Evolutionary conservation across 257 asterid genomes (phyloP).

Genomic region (Handroanthus guayacan): DNA sequence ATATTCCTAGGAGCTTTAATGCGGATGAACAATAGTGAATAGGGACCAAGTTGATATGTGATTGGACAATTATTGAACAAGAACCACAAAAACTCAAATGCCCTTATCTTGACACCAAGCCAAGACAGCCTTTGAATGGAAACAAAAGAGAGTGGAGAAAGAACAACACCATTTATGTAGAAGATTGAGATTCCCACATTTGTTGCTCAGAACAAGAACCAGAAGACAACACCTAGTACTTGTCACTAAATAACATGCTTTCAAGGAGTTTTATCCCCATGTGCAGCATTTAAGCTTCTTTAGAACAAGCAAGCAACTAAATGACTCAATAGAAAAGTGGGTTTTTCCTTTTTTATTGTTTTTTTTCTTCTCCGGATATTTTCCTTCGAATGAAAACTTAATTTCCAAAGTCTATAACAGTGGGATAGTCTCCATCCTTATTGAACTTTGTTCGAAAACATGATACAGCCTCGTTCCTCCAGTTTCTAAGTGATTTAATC

Average conservation of each 20-base stretch:
- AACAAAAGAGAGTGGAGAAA: background rate
- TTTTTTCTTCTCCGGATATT: no score
- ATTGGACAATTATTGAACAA: background rate
- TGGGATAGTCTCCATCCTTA: no score
- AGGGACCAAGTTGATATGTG: background rate
- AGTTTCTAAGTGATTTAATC: no score
- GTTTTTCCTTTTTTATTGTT: no score
- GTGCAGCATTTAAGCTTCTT: no score
- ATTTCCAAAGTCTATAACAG: no score
- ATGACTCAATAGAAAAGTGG: no score
- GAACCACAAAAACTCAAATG: constrained; percentile 11
- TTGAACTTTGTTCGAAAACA: no score
- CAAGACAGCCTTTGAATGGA: background rate
- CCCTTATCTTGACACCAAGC: background rate
- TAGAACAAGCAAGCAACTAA: no score
- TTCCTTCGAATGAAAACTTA: no score
- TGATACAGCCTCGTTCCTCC: no score
- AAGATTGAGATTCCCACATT: background rate
- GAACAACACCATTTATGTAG: background rate
- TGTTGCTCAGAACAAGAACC: constrained; percentile 4
- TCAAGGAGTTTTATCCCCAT: background rate
- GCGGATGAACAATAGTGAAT: no score
- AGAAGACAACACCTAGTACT: background rate
- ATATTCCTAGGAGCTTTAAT: background rate
- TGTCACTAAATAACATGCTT: background rate